phyloP scores from a whole-genome alignment of 306 rosid species.

The Cicer yamashitae region DNA sequence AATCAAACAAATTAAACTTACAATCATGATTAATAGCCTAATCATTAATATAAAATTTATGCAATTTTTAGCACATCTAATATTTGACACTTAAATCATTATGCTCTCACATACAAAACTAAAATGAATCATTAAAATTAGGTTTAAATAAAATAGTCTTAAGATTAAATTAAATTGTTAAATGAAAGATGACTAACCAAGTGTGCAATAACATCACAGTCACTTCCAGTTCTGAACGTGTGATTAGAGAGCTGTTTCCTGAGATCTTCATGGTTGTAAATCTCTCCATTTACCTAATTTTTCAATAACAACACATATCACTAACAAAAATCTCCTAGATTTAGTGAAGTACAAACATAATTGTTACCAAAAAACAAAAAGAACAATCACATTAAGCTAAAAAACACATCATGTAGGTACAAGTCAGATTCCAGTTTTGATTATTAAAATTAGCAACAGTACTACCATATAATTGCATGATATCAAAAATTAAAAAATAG shows the following conservation, averaged over 20 bases:
- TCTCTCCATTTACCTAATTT: slow-evolving; percentile 88
- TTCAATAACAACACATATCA: background rate
- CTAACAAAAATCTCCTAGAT: slow-evolving; percentile 13
- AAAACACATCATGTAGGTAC: slow-evolving; percentile 1
- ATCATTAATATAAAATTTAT: too few species aligned
- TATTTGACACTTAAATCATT: too few species aligned
- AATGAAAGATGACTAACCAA: slow-evolving; percentile 52
- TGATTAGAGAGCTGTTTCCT: slow-evolving; percentile 75
- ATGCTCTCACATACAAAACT: too few species aligned
- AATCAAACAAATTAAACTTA: background rate
- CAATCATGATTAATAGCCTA: background rate
- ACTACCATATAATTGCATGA: background rate
- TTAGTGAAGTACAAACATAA: background rate
- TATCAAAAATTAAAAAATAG: background rate
- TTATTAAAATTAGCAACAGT: background rate
- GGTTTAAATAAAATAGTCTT: too few species aligned
- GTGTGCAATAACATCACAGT: slow-evolving; percentile 96
- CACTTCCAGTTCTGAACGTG: slow-evolving; percentile 86
- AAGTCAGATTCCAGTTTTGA: slow-evolving; percentile 29
- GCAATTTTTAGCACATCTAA: too few species aligned
- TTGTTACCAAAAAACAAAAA: background rate
- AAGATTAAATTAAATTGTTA: background rate
- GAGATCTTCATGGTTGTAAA: slow-evolving; percentile 89
- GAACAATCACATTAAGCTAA: background rate
- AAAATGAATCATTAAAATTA: too few species aligned